phyloP scores from a whole-genome alignment of 2,329 filamentous ascomycete species.

The Diplocarpon mali region DNA sequence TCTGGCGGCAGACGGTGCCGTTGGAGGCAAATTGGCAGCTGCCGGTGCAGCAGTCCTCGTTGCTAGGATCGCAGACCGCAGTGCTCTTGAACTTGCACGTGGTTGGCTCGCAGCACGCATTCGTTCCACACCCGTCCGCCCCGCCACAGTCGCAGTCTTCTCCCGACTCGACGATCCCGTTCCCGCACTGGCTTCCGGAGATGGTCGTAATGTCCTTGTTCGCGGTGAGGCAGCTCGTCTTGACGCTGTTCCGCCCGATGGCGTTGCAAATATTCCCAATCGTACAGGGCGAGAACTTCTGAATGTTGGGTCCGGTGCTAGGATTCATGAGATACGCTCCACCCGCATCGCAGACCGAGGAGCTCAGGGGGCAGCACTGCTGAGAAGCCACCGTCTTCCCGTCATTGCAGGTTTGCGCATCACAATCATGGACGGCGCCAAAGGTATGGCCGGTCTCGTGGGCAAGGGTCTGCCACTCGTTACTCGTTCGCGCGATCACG shows the following conservation, averaged over 20 bases:
- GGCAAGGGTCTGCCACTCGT: conserved; percentile 92
- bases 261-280: conserved; percentile 92
- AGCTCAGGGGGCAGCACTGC: conserved; percentile 70
- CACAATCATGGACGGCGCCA: conserved; percentile 92
- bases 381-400: conserved; percentile 46
- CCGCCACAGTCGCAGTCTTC: conserved; percentile 97
- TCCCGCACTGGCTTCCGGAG: conserved; percentile 78
- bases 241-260: conserved; percentile 65
- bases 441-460: conserved; percentile 94
- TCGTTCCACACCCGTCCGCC: conserved; percentile 54
- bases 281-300: conserved; percentile 73
- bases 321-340: conserved; percentile 95
- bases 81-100: conserved; percentile 72
- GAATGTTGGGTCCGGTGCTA: conserved; percentile 63
- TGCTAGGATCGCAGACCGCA: conserved; percentile 69
- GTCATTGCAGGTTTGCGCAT: conserved; percentile 51
- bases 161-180: conserved; percentile 88
- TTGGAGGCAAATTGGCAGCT: conserved; percentile 55
- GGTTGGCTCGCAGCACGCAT: conserved; percentile 70
- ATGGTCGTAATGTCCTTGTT: conserved; percentile 78
- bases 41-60: conserved; percentile 68
- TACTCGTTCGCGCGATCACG: conserved; percentile 72
- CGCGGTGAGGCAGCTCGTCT: conserved; percentile 66
- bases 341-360: conserved; percentile 58
- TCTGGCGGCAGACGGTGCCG: conserved; percentile 69